Evolutionary conservation across 2,329 filamentous ascomycete species (phyloP), one percentile per base, ranked within the genome.

Genomic region (Penicillium sclerotiorum): DNA sequence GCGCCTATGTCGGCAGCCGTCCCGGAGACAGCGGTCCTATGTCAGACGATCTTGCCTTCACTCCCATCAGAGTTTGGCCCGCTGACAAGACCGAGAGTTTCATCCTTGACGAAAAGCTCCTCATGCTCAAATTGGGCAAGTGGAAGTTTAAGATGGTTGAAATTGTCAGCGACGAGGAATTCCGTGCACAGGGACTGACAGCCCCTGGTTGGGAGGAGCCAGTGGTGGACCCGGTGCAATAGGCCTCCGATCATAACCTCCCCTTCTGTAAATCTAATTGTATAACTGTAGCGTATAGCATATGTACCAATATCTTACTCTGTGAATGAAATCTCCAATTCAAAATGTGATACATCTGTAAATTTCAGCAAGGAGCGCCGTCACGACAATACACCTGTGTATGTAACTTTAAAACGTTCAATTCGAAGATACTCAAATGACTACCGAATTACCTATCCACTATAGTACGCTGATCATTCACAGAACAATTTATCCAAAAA

Each of bases 71-170:
- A 32, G 61, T 73, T 2, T 76, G 75, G 67, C 59, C 64, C 1
- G 59, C 65, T 0, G 66, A 71, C 2, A 73, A 75, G 39, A 77
- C 77, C 0, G 63, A 77, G 13, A 71, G 77, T 15, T 80, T 75
- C 46, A 66, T 84, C 28, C 64, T 82, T 5, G 75, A 80, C 21
- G 77, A 70, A 22, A 70, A 77, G 1, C 62, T 80, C 2, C 57
- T 86, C n/a, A 74, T 85, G 8, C 56, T 86, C 8, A 72, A 81
- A 52, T 59, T 78, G 2, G 83, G 83, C 7, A 86, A 86, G 61
- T 83, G 80, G 75, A 84, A 80, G 59, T 73, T 85, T 28, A 80
- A 80, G 58, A 69, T 84, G 18, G 73, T 85, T 23, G 75, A 77
- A 38, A 73, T 86, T 35, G 66, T 85, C 5, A 70, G 73, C 11